A percentile compares a stretch with the other conserved stretches of the same genome.
phyloP scores from a whole-genome alignment of 164 flowering plant species.

The Liriodendron chinense region DNA sequence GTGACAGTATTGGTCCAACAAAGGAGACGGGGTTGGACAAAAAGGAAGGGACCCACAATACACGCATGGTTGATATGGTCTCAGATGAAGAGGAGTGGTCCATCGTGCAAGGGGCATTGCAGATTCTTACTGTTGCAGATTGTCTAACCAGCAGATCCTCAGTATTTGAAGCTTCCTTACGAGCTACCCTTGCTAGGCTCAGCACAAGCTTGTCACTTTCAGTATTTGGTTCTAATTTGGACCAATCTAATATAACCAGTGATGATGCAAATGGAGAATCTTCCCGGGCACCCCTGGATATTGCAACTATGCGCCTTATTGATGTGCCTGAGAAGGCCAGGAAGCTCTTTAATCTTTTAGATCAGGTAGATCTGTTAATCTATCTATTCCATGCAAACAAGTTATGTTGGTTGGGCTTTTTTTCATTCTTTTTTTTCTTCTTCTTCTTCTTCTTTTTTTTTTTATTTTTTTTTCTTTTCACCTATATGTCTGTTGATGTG shows the following conservation, averaged over 20 bases:
- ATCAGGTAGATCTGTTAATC: slow-evolving; percentile 54
- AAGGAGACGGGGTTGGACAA: slow-evolving; percentile 70
- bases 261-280: slow-evolving; percentile 48
- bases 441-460: not conserved
- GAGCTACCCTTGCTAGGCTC: slow-evolving; percentile 89
- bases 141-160: slow-evolving; percentile 92
- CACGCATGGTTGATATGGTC: slow-evolving; percentile 55
- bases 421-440: too few species aligned
- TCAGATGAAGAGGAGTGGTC: slow-evolving; percentile 99
- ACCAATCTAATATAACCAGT: slow-evolving; percentile 38
- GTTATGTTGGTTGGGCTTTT: not conserved
- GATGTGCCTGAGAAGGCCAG: slow-evolving; percentile 92
- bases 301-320: slow-evolving; percentile 77
- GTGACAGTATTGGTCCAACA: slow-evolving; percentile 49
- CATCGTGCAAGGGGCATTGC: slow-evolving; percentile 97
- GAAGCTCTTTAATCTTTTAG: slow-evolving; percentile 75
- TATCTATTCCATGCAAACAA: not conserved
- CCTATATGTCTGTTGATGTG: not conserved
- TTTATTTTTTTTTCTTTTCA: not conserved
- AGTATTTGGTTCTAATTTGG: slow-evolving; percentile 67
- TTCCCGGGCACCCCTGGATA: slow-evolving; percentile 72
- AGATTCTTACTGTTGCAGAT: slow-evolving; percentile 93
- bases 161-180: slow-evolving; percentile 95
- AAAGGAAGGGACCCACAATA: slow-evolving; percentile 53
- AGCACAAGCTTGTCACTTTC: slow-evolving; percentile 80